Evolutionary conservation across 495 filamentous ascomycete species (phyloP), one percentile per base, ranked within the genome.

Genomic region (Choiromyces venosus): DNA sequence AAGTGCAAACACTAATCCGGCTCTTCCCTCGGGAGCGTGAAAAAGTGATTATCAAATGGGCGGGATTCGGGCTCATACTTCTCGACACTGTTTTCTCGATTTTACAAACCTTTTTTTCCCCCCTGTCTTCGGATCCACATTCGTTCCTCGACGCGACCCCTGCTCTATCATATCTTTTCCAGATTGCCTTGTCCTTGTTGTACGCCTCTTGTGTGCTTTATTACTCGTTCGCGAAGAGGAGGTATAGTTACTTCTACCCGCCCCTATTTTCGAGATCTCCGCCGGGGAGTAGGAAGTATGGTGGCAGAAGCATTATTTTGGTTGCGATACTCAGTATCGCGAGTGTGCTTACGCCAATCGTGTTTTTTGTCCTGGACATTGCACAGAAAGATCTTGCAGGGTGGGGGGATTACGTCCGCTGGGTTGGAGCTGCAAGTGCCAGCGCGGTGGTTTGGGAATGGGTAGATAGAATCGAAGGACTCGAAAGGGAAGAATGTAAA

Each of bases 381-480:
- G 90, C 91, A 18, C 90, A 94, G 76, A 90, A 92, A 14, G 88
- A 91, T 66, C 89, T 97, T 66, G 92, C 92, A 37, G 93, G 93
- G 21, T 99, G 95, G 95, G 96, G 95, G 78, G 95, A 96, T 74
- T 99, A 97, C 79, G 93, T 98, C 68, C 86, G 95, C 78, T 99
- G 96, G 95, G 96, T 98, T 64, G 96, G 95, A 39, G 95, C 96
- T 1, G 93, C 94, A 0, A 93, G 93, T 2, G 96, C 95, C 10
- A 97, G 93, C 83, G 95, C 97, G 29, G 91, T 98, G 21, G 95
- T 99, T 1, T 99, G 95, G 95, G 95, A 99, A 82, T 99, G 95
- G 95, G 95, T 99, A 25, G 95, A 99, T 82, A 87, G 96, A n/a
- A 99, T 99, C 69, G 95, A 99, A 82, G 93, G 93, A 0, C 83